Evolutionary conservation across 495 filamentous ascomycete species (phyloP).

Genomic region (Aspergillus diversus): DNA sequence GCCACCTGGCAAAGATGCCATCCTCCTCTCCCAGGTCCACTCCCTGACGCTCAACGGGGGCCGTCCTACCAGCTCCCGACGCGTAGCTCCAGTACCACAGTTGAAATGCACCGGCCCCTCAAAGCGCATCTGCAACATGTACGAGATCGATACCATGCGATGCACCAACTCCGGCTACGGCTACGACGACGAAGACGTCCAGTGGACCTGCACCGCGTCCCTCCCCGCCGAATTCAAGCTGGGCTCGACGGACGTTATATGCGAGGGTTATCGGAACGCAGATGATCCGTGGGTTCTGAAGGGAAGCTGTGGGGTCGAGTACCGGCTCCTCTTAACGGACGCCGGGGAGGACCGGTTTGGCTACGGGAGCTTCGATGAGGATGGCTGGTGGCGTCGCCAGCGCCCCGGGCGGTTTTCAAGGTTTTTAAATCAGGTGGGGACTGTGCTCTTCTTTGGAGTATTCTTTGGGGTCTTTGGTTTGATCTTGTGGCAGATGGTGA

Average conservation of each 20-base stretch:
- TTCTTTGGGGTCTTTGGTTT: slow-evolving; percentile 43
- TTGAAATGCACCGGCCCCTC: slow-evolving; percentile 78
- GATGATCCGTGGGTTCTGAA: slow-evolving; percentile 84
- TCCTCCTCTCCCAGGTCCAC: slow-evolving; percentile 78
- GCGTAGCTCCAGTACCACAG: slow-evolving; percentile 77
- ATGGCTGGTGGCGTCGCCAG: slow-evolving; percentile 4
- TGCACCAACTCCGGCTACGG: slow-evolving; percentile 81
- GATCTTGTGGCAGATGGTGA: slow-evolving; percentile 34
- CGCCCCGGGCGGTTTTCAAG: slow-evolving; percentile 19
- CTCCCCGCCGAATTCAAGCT: slow-evolving; percentile 86
- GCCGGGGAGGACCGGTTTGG: slow-evolving; percentile 76
- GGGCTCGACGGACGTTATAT: slow-evolving; percentile 86
- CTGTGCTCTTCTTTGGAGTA: slow-evolving; percentile 54
- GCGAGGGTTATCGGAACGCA: slow-evolving; percentile 79
- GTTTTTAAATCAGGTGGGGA: slow-evolving; percentile 25
- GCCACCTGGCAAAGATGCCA: slow-evolving; percentile 57
- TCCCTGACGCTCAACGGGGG: slow-evolving; percentile 73
- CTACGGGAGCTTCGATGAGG: slow-evolving; percentile 3
- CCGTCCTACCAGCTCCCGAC: slow-evolving; percentile 70
- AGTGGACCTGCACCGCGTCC: slow-evolving; percentile 85
- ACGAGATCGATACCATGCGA: slow-evolving; percentile 79
- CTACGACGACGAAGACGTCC: slow-evolving; percentile 71
- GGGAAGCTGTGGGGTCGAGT: slow-evolving; percentile 93
- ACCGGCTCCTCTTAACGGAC: slow-evolving; percentile 79
- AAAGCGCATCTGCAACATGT: slow-evolving; percentile 58